phyloP scores from a whole-genome alignment of 257 asterid species.

The Vinca minor region DNA sequence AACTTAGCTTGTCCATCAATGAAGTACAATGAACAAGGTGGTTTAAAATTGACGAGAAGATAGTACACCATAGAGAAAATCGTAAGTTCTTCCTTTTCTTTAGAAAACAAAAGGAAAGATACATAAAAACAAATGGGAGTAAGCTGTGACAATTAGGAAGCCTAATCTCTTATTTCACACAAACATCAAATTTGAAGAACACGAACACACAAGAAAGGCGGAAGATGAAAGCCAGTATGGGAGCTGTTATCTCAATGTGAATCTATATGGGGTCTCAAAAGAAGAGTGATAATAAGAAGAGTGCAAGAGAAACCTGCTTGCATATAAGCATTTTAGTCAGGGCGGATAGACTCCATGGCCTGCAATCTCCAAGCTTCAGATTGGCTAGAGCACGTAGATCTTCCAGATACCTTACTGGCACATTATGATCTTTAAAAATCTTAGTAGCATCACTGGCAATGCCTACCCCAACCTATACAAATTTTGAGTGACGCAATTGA shows the following conservation, averaged over 20 bases:
- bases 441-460: slow-evolving; percentile 61
- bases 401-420: slow-evolving; percentile 41
- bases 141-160: not conserved
- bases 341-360: slow-evolving; percentile 74
- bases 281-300: not conserved
- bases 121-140: too few species aligned
- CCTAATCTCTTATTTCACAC: not conserved
- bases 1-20: not conserved
- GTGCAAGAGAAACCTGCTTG: slow-evolving; percentile 49
- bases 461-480: slow-evolving; percentile 66
- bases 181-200: not conserved
- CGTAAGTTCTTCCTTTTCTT: too few species aligned
- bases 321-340: slow-evolving; percentile 59
- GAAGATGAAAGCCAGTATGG: not conserved
- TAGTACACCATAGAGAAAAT: too few species aligned
- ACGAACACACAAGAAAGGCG: not conserved
- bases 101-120: too few species aligned
- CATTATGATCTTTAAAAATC: slow-evolving; percentile 48
- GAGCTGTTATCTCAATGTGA: not conserved
- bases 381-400: slow-evolving; percentile 73
- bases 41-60: too few species aligned
- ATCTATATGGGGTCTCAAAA: too few species aligned
- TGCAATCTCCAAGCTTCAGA: slow-evolving; percentile 50
- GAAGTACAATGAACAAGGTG: too few species aligned
- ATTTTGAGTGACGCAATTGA: not conserved